Conservation (phyloP, 306 rosid genomes). For the Ziziphus jujuba region DNA sequence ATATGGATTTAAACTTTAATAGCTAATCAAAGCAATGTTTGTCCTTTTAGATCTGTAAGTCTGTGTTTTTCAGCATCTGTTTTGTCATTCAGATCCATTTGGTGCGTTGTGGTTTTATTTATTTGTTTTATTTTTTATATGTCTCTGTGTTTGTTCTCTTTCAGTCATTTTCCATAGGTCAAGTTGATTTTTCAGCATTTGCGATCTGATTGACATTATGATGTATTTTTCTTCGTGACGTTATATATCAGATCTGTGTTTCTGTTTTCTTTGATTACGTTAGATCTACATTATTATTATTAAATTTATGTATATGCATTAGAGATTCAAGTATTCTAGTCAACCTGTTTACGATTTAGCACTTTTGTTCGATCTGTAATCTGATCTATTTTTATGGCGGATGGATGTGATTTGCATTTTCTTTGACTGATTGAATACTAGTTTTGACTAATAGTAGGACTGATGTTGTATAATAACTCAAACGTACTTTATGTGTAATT, state of each 20-base stretch:
- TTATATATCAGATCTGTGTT: too few species aligned
- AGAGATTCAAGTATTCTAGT: background rate
- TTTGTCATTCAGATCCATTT: background rate
- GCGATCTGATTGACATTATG: too few species aligned
- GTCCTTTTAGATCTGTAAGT: constrained; percentile 9
- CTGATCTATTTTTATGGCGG: background rate
- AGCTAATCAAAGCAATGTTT: background rate
- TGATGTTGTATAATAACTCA: background rate
- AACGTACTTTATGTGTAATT: too few species aligned
- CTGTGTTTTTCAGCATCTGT: background rate
- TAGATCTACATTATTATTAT: too few species aligned
- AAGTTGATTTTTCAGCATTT: too few species aligned
- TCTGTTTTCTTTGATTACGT: too few species aligned
- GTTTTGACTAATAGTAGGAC: background rate
- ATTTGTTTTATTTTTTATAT: too few species aligned
- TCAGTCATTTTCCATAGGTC: too few species aligned
- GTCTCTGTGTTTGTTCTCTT: too few species aligned
- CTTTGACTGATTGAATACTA: background rate
- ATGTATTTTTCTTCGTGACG: too few species aligned
- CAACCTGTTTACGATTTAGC: too few species aligned
- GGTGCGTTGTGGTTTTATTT: too few species aligned
- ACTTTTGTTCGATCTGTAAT: background rate
- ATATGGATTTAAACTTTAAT: background rate
- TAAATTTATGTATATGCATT: background rate
- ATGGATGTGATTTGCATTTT: background rate